Base-by-base conservation (phyloP, 345 rosid genomes). In the Anastatica hierochuntica region DNA sequence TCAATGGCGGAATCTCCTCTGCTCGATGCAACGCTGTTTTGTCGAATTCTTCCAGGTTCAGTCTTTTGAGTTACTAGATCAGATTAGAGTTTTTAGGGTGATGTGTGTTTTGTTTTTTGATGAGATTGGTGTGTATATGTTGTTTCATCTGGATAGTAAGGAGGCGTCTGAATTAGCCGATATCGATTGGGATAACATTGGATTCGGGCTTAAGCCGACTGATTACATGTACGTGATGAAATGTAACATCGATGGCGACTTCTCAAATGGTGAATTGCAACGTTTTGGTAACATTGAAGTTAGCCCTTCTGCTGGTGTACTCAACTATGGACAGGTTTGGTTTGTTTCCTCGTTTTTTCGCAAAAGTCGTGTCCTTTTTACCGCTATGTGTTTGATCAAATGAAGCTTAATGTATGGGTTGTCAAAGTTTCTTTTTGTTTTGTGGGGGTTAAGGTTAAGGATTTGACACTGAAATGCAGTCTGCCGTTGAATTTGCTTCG, bases 271-370 rank as follows among this genome's bases (percentile, higher is more conserved):
- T 19, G 84, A 73, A 68, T 45, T 90, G 46, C 82, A 71, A 70
- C 79, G 81, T 33, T 90, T 79, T 68, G 96, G 95, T 38, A 87
- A 84, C 77, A 84, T 87, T 65, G 95, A 87, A 67, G 47, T 92
- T 65, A 83, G 62, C 64, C 98, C 96, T 7, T 84, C 94, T 6
- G 83, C 98, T 26, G 95, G 88, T 17, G 86, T 92, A 10, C 72
- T 92, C 64, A 92, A 88, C 62, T 92, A 87, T 77, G 96, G 95
- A 62, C 96, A 92, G 94, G 98, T 90, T 66, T 31, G 27, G 33
- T 29, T 31, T 59, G 35, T 51, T 15, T 34, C 52, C 0, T 38
- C 9, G 29, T 8, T 11, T 21, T 27, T 4, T 11, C n/a, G n/a
- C n/a, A n/a, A n/a, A 43, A 20, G 21, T 20, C 48, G 2, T 34